phyloP scores from a whole-genome alignment of 1,284 basidiomycete species.

The Ustilago xerochloae region DNA sequence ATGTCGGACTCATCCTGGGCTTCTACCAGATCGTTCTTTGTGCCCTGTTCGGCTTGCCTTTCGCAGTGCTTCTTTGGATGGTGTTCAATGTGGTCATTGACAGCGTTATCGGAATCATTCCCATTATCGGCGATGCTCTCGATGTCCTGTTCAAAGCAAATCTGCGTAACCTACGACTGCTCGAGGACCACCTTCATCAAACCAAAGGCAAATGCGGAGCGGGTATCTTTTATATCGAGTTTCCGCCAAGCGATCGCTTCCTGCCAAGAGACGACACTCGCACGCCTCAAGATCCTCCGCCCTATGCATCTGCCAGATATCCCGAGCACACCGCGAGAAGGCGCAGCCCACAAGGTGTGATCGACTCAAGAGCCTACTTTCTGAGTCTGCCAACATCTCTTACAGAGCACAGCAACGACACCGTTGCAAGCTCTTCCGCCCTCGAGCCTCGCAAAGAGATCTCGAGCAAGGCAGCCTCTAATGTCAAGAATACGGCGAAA shows the following conservation, averaged over 20 bases:
- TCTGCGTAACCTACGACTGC: slow-evolving; percentile 56
- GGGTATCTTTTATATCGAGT: slow-evolving; percentile 43
- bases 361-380: slow-evolving; percentile 4
- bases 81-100: slow-evolving; percentile 61
- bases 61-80: slow-evolving; percentile 55
- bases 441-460: not conserved
- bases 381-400: slow-evolving; percentile 31
- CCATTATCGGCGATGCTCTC: slow-evolving; percentile 64
- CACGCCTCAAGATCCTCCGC: not conserved
- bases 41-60: slow-evolving; percentile 61
- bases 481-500: no score
- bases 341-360: not conserved
- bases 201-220: slow-evolving; percentile 39
- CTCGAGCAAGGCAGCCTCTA: no score
- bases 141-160: slow-evolving; percentile 67
- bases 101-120: slow-evolving; percentile 60
- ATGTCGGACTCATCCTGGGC: slow-evolving; percentile 56
- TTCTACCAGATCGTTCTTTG: slow-evolving; percentile 63
- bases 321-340: not conserved
- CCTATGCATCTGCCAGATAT: not conserved
- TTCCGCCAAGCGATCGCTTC: slow-evolving; percentile 33
- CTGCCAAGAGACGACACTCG: slow-evolving; percentile 3
- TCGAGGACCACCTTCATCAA: slow-evolving; percentile 60
- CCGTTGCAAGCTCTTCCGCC: not conserved
- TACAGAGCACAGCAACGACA: not conserved